Conservation (phyloP, 139 green algal species). For the Chlorella sp. region DNA sequence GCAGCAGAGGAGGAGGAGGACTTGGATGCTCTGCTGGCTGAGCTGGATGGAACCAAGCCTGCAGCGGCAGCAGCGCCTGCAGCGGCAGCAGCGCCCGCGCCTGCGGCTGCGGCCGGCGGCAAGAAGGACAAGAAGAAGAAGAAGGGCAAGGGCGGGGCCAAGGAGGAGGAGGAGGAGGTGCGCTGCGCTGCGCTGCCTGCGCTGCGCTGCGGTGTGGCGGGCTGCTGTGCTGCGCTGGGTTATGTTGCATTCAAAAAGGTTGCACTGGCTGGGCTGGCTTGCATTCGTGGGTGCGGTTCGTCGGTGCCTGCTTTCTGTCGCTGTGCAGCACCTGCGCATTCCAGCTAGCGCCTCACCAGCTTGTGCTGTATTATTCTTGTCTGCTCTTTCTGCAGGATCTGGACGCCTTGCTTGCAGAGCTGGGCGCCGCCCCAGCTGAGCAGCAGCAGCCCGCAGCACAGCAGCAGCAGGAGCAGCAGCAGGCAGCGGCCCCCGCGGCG, state of each 20-base stretch:
- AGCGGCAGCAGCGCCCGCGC: neutral
- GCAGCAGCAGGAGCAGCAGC: slow-evolving; percentile 42
- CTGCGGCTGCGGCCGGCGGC: slow-evolving; percentile 11
- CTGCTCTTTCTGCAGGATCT: slow-evolving; percentile 60
- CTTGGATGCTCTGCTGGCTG: slow-evolving; percentile 75
- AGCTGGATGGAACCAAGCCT: slow-evolving; percentile 67
- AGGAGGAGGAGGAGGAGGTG: slow-evolving; percentile 47
- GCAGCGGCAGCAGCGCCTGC: slow-evolving; percentile 11
- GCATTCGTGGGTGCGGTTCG: neutral
- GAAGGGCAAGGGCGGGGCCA: slow-evolving; percentile 48
- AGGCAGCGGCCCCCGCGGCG: neutral
- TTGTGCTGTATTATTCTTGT: too few species aligned
- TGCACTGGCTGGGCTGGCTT: too few species aligned
- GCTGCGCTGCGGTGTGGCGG: neutral
- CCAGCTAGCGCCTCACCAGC: too few species aligned
- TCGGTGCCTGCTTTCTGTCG: too few species aligned
- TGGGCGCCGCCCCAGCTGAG: slow-evolving; percentile 37
- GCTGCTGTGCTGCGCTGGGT: neutral
- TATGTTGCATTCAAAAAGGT: neutral
- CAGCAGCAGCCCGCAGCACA: slow-evolving; percentile 21
- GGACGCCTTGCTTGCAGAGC: slow-evolving; percentile 74
- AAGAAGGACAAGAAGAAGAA: slow-evolving; percentile 74
- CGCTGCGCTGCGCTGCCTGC: neutral
- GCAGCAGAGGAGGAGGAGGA: slow-evolving; percentile 68
- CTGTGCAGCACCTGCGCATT: too few species aligned